Percentiles rank a stretch among this genome's conserved stretches.
Conservation (phyloP, 2,329 filamentous ascomycete species). For the Purpureocillium lavendulum region DNA sequence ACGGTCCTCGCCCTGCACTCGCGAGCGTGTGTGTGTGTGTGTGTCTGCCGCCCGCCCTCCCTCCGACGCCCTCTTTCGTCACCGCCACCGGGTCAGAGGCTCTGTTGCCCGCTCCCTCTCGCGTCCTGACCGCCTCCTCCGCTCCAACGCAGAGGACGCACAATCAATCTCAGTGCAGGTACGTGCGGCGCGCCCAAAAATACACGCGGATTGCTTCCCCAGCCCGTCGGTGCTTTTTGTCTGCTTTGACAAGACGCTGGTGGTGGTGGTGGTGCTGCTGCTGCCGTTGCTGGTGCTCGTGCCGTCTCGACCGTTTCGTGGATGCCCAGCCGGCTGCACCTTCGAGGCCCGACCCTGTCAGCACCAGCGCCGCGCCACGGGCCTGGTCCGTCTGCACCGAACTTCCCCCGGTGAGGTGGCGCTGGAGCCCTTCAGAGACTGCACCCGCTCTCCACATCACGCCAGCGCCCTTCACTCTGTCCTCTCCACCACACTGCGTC, state of each 20-base stretch:
- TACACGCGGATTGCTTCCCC: too few relatives aligned
- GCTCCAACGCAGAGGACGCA: neutral
- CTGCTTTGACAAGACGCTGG: too few relatives aligned
- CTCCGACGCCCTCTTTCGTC: neutral
- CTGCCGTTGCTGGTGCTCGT: too few relatives aligned
- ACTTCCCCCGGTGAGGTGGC: conserved; percentile 11
- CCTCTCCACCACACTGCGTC: neutral
- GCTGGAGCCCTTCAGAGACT: conserved; percentile 5
- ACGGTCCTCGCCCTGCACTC: too few relatives aligned
- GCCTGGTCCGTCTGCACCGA: conserved; percentile 5
- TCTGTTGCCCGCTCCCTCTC: neutral
- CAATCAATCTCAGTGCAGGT: too few relatives aligned
- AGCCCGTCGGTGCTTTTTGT: too few relatives aligned
- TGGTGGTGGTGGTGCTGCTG: too few relatives aligned
- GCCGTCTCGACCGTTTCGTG: neutral
- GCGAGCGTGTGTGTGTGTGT: too few relatives aligned
- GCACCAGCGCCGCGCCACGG: neutral
- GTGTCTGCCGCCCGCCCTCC: too few relatives aligned
- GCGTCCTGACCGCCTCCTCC: neutral
- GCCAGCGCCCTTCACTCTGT: conserved; percentile 4
- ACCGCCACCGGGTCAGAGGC: conserved; percentile 3
- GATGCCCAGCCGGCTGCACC: neutral
- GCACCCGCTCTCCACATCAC: neutral
- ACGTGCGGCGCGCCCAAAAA: too few relatives aligned
- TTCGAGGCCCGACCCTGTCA: neutral